phyloP scores from a whole-genome alignment of 2,329 filamentous ascomycete species.

The Claviceps sp. region DNA sequence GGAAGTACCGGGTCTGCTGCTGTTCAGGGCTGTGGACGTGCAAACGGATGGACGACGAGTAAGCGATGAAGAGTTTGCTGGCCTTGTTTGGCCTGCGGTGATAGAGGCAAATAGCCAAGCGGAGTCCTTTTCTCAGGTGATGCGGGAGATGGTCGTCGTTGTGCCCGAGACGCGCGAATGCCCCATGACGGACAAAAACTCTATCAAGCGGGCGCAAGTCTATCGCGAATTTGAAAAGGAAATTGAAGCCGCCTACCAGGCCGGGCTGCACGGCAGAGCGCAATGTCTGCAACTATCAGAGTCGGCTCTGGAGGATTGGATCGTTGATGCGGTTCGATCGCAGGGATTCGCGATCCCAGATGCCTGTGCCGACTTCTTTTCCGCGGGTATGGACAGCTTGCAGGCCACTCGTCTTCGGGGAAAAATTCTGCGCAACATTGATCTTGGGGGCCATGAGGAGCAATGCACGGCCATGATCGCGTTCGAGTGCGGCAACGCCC shows the following conservation, averaged over 20 bases:
- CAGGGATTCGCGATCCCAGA: conserved; percentile 7
- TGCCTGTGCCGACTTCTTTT: conserved; percentile 41
- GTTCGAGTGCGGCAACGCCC: conserved; percentile 41
- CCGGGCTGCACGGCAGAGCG: conserved; percentile 8
- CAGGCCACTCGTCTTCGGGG: conserved; percentile 42
- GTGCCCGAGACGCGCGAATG: conserved; percentile 28
- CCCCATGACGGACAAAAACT: conserved; percentile 39
- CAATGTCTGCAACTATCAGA: conserved; percentile 6
- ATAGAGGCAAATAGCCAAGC: conserved; percentile 17
- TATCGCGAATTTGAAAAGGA: conserved; percentile 28
- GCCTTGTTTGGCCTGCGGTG: conserved; percentile 21
- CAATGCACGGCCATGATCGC: conserved; percentile 37
- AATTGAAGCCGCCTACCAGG: conserved; percentile 27
- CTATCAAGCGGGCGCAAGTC: conserved; percentile 34
- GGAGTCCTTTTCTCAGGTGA: conserved; percentile 25
- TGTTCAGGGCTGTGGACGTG: neutral
- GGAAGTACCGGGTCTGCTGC: conserved; percentile 40
- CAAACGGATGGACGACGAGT: neutral
- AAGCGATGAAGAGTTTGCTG: conserved; percentile 10
- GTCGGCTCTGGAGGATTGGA: conserved; percentile 14
- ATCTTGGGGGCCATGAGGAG: conserved; percentile 31
- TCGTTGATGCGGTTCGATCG: neutral
- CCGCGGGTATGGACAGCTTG: conserved; percentile 42
- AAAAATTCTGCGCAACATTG: conserved; percentile 34
- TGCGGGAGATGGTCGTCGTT: conserved; percentile 34